Evolutionary conservation across 192 early-diverging fungal genomes (phyloP), one percentile per base, ranked within the genome.

Genomic region (Endogone sp.): DNA sequence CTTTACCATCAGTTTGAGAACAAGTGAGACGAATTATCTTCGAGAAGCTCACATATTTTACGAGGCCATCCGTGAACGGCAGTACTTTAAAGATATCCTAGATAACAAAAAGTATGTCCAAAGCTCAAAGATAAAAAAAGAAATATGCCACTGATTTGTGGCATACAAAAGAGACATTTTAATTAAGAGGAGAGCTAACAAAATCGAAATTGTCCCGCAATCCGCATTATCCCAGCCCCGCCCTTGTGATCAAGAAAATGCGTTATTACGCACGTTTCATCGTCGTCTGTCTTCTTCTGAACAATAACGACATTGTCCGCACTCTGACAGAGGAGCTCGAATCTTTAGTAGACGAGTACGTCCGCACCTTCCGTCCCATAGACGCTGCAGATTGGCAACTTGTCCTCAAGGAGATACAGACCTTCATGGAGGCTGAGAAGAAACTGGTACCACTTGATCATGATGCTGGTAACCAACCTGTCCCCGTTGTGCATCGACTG

Each of bases 221-320:
- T 49, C 37, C 10, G 49, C 26, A 49, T 11, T 65, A 62, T 16
- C 54, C 28, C 76, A 96, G 92, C 66, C 88, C 95, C 4, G 89
- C 93, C 13, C 75, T 98, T 10, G 91, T 96, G 87, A 95, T 98
- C 74, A 99, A 99, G 73, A 98, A 97, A 65, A 86, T 99, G 66
- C 90, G 98, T 16, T 99, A 96, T 76, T 98, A 95, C 76, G 98
- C 98, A 2, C 89, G 98, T 29, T 98, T 97, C 78, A 98, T 97
- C 31, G 94, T 98, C 29, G 96, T 98, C 2, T 94, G 93, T 73
- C 69, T 96, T 56, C 80, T 96, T 24, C 81, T 96, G 29, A 97
- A 95, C 83, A 86, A 91, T 25, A 82, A 86, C 44, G 90, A 89
- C 21, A 88, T 90, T 61, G 91, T 98, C 71, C 81, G 88, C 58